Conservation (phyloP, 2,329 filamentous ascomycete species). For the Trichophyton equinum region DNA sequence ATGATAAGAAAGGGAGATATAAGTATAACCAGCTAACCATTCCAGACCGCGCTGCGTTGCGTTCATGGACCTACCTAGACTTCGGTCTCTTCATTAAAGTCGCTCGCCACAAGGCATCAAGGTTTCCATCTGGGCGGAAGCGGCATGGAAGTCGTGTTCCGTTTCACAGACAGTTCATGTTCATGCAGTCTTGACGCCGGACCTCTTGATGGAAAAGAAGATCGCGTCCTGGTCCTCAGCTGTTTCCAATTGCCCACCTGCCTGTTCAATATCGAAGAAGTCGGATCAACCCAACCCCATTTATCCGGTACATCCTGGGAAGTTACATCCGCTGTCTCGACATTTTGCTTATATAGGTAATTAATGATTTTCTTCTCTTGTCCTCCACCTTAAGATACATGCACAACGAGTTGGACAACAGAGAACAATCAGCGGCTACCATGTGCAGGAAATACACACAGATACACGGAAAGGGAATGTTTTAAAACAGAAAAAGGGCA, state of each 20-base stretch:
- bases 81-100: neutral
- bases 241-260: too few relatives aligned
- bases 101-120: neutral
- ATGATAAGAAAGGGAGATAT: neutral
- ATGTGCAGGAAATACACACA: neutral
- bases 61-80: neutral
- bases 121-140: conserved; percentile 1
- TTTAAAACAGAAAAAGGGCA: neutral
- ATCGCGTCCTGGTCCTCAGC: too few relatives aligned
- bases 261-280: neutral
- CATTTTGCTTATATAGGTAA: neutral
- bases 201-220: neutral
- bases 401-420: neutral
- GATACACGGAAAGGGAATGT: neutral
- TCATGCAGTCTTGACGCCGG: neutral
- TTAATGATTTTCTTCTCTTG: too few relatives aligned
- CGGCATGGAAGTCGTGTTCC: neutral
- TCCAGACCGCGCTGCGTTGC: too few relatives aligned
- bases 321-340: neutral
- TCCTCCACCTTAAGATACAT: neutral
- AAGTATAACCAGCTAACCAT: too few relatives aligned
- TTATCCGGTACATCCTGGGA: neutral
- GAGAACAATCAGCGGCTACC: neutral
- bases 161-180: conserved; percentile 1
- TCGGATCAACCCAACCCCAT: neutral